These are phyloP conservation scores for Crataegus laevigata DNA, from an alignment of 306 rosid species.

Conservation along the genomic window DNA sequence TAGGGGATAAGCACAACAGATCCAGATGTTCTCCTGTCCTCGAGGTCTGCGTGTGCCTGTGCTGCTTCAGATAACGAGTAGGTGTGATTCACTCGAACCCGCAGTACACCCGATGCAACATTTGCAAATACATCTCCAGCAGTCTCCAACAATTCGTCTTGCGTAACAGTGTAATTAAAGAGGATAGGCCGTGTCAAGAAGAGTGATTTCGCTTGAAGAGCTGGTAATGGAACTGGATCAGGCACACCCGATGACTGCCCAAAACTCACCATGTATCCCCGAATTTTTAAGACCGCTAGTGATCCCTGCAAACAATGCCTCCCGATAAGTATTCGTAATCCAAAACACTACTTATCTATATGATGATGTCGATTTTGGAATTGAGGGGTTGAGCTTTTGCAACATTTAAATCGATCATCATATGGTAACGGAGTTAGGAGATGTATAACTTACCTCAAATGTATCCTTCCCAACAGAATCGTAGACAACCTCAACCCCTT, in stretches of 20 bases:
- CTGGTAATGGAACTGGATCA: slow-evolving; percentile 76
- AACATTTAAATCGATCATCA: too few relatives aligned
- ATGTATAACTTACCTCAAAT: slow-evolving; percentile 50
- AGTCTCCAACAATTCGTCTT: slow-evolving; percentile 57
- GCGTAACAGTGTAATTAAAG: slow-evolving; percentile 46
- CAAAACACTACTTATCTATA: not conserved
- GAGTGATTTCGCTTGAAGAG: slow-evolving; percentile 53
- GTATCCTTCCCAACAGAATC: slow-evolving; percentile 93
- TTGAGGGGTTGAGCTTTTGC: too few relatives aligned
- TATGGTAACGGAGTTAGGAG: slow-evolving; percentile 9
- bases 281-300: slow-evolving; percentile 56
- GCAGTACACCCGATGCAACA: slow-evolving; percentile 45
- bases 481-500: slow-evolving; percentile 86
- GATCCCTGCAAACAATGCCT: slow-evolving; percentile 53
- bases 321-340: not conserved
- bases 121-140: slow-evolving; percentile 68
- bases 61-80: slow-evolving; percentile 75
- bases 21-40: slow-evolving; percentile 72
- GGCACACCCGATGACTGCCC: slow-evolving; percentile 90
- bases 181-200: slow-evolving; percentile 78
- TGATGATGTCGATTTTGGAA: too few relatives aligned
- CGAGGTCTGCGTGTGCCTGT: slow-evolving; percentile 75
- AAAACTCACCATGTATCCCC: slow-evolving; percentile 74
- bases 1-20: slow-evolving; percentile 76
- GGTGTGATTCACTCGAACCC: slow-evolving; percentile 72